Evolutionary conservation across 495 filamentous ascomycete species (phyloP).

Genomic region (Trichoderma gamsii): DNA sequence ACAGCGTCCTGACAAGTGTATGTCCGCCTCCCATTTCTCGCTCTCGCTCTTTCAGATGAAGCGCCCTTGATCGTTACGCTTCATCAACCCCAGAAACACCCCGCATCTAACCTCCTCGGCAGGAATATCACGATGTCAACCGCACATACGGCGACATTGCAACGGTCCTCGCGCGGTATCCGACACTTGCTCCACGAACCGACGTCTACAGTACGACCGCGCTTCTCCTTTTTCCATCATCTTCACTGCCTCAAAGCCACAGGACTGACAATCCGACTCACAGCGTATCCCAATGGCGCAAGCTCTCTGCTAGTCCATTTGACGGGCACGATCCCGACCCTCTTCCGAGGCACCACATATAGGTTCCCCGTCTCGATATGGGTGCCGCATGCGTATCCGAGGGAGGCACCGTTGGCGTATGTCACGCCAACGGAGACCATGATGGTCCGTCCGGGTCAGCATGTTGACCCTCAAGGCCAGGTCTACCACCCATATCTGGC

Average conservation of each 20-base stretch:
- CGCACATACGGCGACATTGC: constrained; percentile 89
- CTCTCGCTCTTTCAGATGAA: background rate
- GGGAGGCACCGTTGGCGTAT: constrained; percentile 77
- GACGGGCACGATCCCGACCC: constrained; percentile 77
- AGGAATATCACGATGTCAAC: constrained; percentile 92
- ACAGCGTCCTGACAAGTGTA: constrained; percentile 81
- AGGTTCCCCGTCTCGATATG: constrained; percentile 88
- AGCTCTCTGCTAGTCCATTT: constrained; percentile 85
- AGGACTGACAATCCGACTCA: constrained; percentile 13
- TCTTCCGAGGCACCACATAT: constrained; percentile 83
- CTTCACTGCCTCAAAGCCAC: background rate
- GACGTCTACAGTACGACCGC: constrained; percentile 83
- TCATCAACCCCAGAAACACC: background rate
- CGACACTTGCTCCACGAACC: constrained; percentile 81
- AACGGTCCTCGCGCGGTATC: constrained; percentile 71
- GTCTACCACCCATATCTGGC: constrained; percentile 95
- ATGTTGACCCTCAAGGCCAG: constrained; percentile 89
- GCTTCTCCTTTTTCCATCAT: background rate
- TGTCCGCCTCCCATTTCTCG: constrained; percentile 19
- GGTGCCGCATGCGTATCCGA: constrained; percentile 91
- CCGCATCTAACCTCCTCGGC: constrained; percentile 6
- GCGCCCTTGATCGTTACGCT: constrained; percentile 14
- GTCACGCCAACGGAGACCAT: constrained; percentile 85
- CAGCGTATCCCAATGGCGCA: constrained; percentile 83
- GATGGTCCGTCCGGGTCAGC: constrained; percentile 83